Percentiles rank a stretch among this genome's conserved stretches.
phyloP scores from a whole-genome alignment of 2,329 filamentous ascomycete species.

The Aspergillus cejpii region DNA sequence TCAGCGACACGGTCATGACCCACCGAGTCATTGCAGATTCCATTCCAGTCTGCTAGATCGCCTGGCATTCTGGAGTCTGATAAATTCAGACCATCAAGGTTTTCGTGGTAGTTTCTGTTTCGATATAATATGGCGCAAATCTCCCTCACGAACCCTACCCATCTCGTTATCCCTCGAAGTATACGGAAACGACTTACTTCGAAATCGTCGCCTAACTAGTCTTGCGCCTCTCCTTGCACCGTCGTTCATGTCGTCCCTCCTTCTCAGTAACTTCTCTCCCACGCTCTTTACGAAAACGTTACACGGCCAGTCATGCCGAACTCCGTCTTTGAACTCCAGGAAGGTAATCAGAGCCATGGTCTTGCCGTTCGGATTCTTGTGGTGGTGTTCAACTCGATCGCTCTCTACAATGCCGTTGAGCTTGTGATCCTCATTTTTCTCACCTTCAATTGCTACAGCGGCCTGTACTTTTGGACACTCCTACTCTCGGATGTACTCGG shows the following conservation, averaged over 20 bases:
- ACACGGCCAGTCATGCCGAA: constrained; percentile 5
- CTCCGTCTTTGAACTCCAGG: constrained; percentile 19
- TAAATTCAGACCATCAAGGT: no score
- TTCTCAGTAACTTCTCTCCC: not conserved
- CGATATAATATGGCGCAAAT: not conserved
- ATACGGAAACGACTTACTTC: not conserved
- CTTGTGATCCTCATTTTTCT: constrained; percentile 34
- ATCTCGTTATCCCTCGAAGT: not conserved
- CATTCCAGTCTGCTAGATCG: no score
- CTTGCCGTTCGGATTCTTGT: constrained; percentile 24
- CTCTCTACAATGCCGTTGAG: constrained; percentile 45
- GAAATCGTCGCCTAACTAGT: not conserved
- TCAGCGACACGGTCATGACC: not conserved
- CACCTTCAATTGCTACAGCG: constrained; percentile 33
- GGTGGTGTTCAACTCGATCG: constrained; percentile 36
- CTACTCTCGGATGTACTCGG: constrained; percentile 32
- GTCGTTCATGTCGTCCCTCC: not conserved
- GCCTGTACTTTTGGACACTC: constrained; percentile 41
- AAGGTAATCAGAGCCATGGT: constrained; percentile 22
- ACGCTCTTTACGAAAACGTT: not conserved
- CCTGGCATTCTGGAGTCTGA: not conserved
- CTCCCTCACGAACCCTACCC: not conserved
- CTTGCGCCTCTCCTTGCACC: not conserved
- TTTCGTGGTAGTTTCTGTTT: not conserved
- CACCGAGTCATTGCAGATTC: not conserved